phyloP scores from a whole-genome alignment of 2,329 filamentous ascomycete species.

The Phyllosticta paracitricarpa region DNA sequence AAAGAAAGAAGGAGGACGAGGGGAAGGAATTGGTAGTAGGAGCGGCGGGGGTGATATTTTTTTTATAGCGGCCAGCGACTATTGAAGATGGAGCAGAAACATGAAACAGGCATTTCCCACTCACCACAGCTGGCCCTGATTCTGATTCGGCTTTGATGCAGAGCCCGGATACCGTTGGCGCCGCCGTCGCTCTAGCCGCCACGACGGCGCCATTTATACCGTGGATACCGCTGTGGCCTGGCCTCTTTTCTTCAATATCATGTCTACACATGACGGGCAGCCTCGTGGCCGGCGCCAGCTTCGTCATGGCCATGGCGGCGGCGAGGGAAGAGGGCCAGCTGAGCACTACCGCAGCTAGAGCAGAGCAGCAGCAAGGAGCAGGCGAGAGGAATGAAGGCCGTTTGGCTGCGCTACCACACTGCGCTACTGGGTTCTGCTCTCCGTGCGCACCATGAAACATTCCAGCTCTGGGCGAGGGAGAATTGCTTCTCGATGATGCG shows the following conservation, averaged over 20 bases:
- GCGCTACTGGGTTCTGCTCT: not conserved
- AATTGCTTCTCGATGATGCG: not conserved
- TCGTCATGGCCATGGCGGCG: not conserved
- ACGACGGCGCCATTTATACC: not conserved
- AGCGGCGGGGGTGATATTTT: slow-evolving; percentile 6
- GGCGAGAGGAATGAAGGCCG: not conserved
- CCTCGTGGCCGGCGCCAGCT: not conserved
- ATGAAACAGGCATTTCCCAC: slow-evolving; percentile 9
- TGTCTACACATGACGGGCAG: not conserved
- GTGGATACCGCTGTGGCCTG: not conserved
- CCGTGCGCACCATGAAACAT: slow-evolving; percentile 6
- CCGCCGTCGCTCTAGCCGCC: not conserved
- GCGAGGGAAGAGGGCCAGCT: not conserved
- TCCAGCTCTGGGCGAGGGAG: slow-evolving; percentile 2
- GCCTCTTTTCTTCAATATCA: not conserved
- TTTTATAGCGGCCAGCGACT: slow-evolving; percentile 2
- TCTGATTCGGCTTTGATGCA: not conserved
- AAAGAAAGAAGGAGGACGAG: not conserved
- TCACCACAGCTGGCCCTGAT: not conserved
- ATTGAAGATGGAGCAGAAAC: slow-evolving; percentile 1
- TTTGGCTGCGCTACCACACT: not conserved
- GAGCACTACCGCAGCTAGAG: not conserved
- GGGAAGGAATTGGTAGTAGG: slow-evolving; percentile 3
- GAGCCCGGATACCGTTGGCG: not conserved
- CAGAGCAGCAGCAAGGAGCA: not conserved